A percentile compares a stretch with the other conserved stretches of the same genome.
Evolutionary conservation across 1,284 basidiomycete genomes (phyloP).

Genomic region (Dichomitus squalens): DNA sequence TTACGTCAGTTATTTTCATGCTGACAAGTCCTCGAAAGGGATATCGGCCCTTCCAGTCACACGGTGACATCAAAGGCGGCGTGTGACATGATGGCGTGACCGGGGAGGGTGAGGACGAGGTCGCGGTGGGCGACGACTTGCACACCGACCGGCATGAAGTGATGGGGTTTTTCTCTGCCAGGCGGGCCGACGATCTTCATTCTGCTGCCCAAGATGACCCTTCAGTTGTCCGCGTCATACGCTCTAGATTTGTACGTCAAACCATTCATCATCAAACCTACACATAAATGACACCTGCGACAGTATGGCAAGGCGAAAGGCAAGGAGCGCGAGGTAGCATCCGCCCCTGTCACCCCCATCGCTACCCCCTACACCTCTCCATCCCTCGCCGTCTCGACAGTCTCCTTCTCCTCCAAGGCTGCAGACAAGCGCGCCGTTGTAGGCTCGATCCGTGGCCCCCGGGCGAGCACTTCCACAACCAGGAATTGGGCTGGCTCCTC

Average conservation of each 20-base stretch:
- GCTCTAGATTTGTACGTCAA: slow-evolving; percentile 71
- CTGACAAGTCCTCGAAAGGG: slow-evolving; percentile 1
- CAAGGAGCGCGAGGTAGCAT: slow-evolving; percentile 52
- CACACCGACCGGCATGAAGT: slow-evolving; percentile 29
- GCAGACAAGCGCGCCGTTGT: slow-evolving; percentile 24
- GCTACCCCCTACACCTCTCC: slow-evolving; percentile 27
- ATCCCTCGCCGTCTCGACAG: slow-evolving; percentile 36
- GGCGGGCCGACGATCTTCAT: slow-evolving; percentile 37
- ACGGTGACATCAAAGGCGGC: slow-evolving; percentile 9
- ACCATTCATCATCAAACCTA: slow-evolving; percentile 1
- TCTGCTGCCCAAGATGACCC: slow-evolving; percentile 35
- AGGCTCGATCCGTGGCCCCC: slow-evolving; percentile 22
- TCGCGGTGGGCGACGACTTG: not conserved
- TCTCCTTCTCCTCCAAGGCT: slow-evolving; percentile 31
- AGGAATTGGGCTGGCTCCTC: slow-evolving; percentile 21
- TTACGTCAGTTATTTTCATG: not conserved
- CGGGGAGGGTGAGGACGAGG: not conserved
- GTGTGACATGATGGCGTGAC: not conserved
- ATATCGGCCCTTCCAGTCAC: not conserved
- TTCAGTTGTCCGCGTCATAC: slow-evolving; percentile 64
- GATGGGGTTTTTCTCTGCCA: slow-evolving; percentile 48
- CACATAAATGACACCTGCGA: slow-evolving; percentile 2
- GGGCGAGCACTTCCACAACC: slow-evolving; percentile 26
- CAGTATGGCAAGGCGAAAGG: slow-evolving; percentile 69
- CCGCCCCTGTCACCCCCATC: slow-evolving; percentile 6